Conservation (phyloP, 106 monocot species). For the Ottelia alismoides region DNA sequence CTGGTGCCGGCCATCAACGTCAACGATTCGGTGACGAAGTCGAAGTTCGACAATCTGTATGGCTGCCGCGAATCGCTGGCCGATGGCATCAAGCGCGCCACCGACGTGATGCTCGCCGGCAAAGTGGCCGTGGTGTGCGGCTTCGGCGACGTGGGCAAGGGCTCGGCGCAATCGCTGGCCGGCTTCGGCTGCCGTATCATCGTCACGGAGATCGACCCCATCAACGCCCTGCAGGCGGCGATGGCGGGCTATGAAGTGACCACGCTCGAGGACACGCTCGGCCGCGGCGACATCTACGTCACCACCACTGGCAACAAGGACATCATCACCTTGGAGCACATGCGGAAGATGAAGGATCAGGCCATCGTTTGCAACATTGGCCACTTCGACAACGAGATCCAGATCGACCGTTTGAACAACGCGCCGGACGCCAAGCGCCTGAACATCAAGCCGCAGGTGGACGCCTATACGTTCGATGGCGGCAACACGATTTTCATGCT, state of each 20-base stretch:
- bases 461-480: conserved; percentile 31
- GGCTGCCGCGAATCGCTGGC: too few relatives aligned
- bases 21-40: too few relatives aligned
- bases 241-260: not conserved
- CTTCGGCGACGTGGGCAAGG: conserved; percentile 65
- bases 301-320: conserved; percentile 45
- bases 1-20: conserved; percentile 31
- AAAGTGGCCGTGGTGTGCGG: conserved; percentile 60
- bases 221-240: not conserved
- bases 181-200: conserved; percentile 14
- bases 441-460: conserved; percentile 38
- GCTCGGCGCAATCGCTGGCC: conserved; percentile 49
- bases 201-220: conserved; percentile 6
- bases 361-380: conserved; percentile 48
- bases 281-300: conserved; percentile 5
- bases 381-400: conserved; percentile 40
- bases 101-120: conserved; percentile 68
- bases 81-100: conserved; percentile 64
- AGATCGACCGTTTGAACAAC: conserved; percentile 24
- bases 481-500: conserved; percentile 25
- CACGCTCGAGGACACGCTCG: not conserved
- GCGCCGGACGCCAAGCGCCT: conserved; percentile 18
- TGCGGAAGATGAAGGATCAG: conserved; percentile 49
- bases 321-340: conserved; percentile 36
- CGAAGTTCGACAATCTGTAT: conserved; percentile 67